A percentile compares a stretch with the other conserved stretches of the same genome.
phyloP scores from a whole-genome alignment of 2,329 filamentous ascomycete genomes.

The Xylaria sp. region DNA sequence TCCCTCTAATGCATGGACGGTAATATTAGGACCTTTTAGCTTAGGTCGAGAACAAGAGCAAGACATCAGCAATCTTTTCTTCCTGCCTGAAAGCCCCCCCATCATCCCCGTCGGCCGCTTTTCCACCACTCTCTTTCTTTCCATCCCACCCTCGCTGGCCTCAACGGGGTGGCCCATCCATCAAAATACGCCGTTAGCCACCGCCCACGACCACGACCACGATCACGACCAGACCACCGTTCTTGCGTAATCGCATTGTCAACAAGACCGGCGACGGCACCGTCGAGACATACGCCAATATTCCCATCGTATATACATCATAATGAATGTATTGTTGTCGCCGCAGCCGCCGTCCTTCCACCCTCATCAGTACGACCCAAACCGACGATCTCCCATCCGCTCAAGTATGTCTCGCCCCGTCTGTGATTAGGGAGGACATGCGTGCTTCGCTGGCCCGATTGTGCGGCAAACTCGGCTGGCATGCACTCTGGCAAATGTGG shows the following conservation, averaged over 20 bases:
- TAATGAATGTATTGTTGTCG: constrained; percentile 65
- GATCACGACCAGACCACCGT: background rate
- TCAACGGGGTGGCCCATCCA: background rate
- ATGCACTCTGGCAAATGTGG: background rate
- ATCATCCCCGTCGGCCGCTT: background rate
- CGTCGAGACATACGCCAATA: background rate
- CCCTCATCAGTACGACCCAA: constrained; percentile 60
- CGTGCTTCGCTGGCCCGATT: constrained; percentile 3
- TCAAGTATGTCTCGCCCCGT: constrained; percentile 50
- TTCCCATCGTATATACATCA: background rate
- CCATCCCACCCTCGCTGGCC: background rate
- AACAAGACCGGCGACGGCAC: background rate
- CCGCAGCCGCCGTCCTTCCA: constrained; percentile 60
- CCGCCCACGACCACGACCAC: too few relatives aligned
- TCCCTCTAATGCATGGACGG: background rate
- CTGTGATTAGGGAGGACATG: constrained; percentile 1
- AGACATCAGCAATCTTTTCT: background rate
- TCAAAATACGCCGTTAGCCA: background rate
- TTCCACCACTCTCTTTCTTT: background rate
- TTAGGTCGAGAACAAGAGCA: background rate
- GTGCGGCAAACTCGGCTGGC: constrained; percentile 5
- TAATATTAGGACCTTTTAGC: background rate
- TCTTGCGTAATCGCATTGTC: background rate
- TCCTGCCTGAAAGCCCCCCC: background rate
- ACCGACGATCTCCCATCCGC: constrained; percentile 57